These are phyloP conservation scores for Kodamaea arcana DNA, from an alignment of 1,139 yeast species.

Conservation along the genomic window DNA sequence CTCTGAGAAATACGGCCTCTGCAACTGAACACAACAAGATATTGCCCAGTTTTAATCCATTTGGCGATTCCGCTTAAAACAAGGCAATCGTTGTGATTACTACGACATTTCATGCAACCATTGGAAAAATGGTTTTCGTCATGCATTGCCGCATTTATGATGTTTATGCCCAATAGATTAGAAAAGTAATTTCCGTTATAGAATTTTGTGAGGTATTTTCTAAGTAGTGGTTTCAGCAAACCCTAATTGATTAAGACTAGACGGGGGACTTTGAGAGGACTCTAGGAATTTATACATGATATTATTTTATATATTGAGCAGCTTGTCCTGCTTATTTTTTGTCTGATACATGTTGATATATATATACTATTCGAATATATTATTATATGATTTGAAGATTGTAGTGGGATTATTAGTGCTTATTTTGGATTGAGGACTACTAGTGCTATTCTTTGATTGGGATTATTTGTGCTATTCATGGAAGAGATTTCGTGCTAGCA, in stretches of 20 bases:
- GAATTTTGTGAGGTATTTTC: constrained; percentile 1
- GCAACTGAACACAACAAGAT: constrained; percentile 1
- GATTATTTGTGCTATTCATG: too few relatives aligned
- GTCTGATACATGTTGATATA: not conserved
- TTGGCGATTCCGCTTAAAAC: constrained; percentile 18
- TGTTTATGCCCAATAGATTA: constrained; percentile 2
- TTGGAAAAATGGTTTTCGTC: too few relatives aligned
- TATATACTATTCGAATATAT: too few relatives aligned
- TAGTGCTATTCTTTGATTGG: too few relatives aligned
- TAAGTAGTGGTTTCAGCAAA: not conserved
- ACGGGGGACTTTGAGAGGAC: not conserved
- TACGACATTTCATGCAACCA: too few relatives aligned
- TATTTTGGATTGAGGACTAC: too few relatives aligned
- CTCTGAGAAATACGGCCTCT: not conserved
- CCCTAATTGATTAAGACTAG: not conserved
- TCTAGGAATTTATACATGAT: constrained; percentile 1
- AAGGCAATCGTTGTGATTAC: not conserved
- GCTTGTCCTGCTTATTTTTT: not conserved
- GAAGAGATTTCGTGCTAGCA: too few relatives aligned
- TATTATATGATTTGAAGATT: too few relatives aligned
- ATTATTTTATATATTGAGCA: not conserved
- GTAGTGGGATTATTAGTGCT: too few relatives aligned
- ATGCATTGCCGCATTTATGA: not conserved
- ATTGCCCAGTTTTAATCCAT: constrained; percentile 29
- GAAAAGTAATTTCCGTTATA: constrained; percentile 2